Percentiles rank a stretch among this genome's conserved stretches.
Conservation (phyloP, 768 basidiomycete genomes). For the Pulveroboletus sp. region DNA sequence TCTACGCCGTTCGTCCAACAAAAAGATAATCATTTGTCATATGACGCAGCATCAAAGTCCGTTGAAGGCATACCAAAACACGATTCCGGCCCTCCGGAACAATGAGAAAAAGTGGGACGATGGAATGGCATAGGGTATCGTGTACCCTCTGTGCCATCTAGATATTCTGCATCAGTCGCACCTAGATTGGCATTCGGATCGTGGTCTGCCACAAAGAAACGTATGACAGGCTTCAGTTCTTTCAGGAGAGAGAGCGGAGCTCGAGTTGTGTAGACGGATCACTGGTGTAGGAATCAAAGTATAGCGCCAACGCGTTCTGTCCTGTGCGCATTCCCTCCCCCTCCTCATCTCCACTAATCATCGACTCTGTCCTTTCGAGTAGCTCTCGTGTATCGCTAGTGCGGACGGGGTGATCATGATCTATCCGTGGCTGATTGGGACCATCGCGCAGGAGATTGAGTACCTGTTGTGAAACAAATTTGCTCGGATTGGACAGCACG, state of each 20-base stretch:
- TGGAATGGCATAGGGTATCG: not conserved
- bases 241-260: not conserved
- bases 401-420: not conserved
- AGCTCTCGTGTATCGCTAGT: no score
- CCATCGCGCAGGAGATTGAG: not conserved
- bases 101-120: not conserved
- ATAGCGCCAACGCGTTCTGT: not conserved
- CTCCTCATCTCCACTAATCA: not conserved
- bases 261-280: constrained; percentile 44
- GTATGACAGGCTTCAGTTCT: not conserved
- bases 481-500: not conserved
- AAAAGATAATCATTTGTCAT: no score
- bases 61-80: not conserved
- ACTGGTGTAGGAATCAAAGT: constrained; percentile 35
- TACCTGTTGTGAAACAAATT: not conserved
- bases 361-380: not conserved
- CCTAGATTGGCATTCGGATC: not conserved
- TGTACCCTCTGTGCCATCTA: not conserved
- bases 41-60: not conserved
- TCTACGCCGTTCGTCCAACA: not conserved
- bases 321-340: no score
- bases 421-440: not conserved
- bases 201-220: not conserved
- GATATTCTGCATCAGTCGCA: not conserved
- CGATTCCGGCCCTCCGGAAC: not conserved